These are phyloP conservation scores for Pleurotus salmoneostramineus DNA, from an alignment of 768 basidiomycete genomes.

Conservation along the genomic window DNA sequence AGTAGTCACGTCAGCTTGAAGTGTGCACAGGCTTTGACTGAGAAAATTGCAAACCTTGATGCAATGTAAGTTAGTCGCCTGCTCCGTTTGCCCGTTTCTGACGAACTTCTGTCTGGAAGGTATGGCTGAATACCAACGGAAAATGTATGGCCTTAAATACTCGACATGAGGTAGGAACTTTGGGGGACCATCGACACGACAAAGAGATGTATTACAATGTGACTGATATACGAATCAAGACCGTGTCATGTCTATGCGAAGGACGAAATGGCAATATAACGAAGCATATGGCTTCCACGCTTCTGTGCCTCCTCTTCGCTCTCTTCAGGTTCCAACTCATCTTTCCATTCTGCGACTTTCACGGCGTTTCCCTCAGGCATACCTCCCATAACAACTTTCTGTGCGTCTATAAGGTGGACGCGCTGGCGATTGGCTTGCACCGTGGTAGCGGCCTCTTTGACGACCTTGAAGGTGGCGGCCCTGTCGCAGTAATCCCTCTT, in stretches of 20 bases:
- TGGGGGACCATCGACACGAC: too few relatives aligned
- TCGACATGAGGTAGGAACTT: too few relatives aligned
- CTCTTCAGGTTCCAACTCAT: slow-evolving; percentile 15
- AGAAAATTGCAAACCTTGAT: too few relatives aligned
- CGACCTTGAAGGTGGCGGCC: slow-evolving; percentile 14
- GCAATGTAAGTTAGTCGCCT: too few relatives aligned
- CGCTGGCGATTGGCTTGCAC: slow-evolving; percentile 18
- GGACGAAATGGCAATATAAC: neutral
- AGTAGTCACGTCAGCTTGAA: slow-evolving; percentile 47
- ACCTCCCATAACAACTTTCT: slow-evolving; percentile 27
- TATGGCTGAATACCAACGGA: too few relatives aligned
- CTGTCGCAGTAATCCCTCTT: slow-evolving; percentile 10
- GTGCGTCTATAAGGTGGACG: slow-evolving; percentile 34
- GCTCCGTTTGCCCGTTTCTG: too few relatives aligned
- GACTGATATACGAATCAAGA: neutral
- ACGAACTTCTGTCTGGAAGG: too few relatives aligned
- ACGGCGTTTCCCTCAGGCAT: slow-evolving; percentile 12
- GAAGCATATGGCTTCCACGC: slow-evolving; percentile 1
- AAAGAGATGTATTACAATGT: too few relatives aligned
- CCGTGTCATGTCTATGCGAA: neutral
- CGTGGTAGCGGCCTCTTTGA: slow-evolving; percentile 14
- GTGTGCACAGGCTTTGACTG: too few relatives aligned
- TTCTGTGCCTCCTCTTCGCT: slow-evolving; percentile 9
- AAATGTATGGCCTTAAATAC: too few relatives aligned
- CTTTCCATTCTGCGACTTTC: slow-evolving; percentile 8